Evolutionary conservation across 495 filamentous ascomycete genomes (phyloP), one percentile per base, ranked within the genome.

Genomic region (Amniculicola lignicola): DNA sequence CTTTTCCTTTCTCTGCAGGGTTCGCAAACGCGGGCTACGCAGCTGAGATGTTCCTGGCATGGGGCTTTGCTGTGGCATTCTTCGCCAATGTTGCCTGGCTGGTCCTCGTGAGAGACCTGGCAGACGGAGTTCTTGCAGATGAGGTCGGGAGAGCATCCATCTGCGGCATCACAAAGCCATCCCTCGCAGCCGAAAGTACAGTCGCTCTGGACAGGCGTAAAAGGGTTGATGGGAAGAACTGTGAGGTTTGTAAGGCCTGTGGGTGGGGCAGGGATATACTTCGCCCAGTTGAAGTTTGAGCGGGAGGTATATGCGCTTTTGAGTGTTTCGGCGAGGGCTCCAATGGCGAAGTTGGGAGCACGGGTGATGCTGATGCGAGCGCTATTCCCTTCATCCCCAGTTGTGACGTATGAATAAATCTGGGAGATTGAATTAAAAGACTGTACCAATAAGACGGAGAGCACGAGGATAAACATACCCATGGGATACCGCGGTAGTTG

Each of bases 401-500:
- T 43, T 16, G 49, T 59, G 15, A 54, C 16, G 19, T 51, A 18
- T 10, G 61, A 59, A 21, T 57, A 63, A 1, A 63, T 22, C 59
- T 63, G 33, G 15, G 21, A 12, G 33, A 33, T n/a, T 4, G 51
- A 19, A n/a, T n/a, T n/a, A n/a, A n/a, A n/a, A n/a, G 12, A 36
- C 18, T 29, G 41, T 18, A 23, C 1, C 1, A 1, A 22, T 46
- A 1, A 4, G n/a, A 11, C 16, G 14, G 11, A 12, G 40, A 37
- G 12, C n/a, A 16, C 16, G 29, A 7, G 28, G 15, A 37, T n/a
- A n/a, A n/a, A n/a, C 36, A 10, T 49, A 63, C 55, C 61, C 61
- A 64, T 15, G 61, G 61, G 23, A 64, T 58, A 1, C 61, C 61
- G 16, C 61, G 61, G 19, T 53, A 53, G 39, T 64, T 64, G 24